These are phyloP conservation scores for Helichrysum umbraculigerum DNA, from an alignment of 129 eudicot species.

Conservation along the genomic window DNA sequence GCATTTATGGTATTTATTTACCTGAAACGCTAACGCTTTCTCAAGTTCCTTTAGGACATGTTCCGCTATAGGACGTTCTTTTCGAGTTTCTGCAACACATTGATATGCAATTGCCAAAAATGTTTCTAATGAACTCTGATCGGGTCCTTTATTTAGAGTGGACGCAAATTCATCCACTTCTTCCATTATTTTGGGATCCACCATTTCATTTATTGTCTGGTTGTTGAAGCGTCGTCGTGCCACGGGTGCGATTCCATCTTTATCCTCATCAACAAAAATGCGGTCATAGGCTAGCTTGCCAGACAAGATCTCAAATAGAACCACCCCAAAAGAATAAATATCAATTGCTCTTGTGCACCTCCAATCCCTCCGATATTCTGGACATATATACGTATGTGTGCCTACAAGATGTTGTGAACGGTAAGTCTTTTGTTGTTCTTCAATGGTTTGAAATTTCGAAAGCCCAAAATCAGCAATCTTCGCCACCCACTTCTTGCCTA, in stretches of 20 bases:
- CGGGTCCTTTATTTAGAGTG: not conserved
- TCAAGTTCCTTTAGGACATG: not conserved
- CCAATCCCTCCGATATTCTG: not conserved
- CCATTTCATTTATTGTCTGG: not conserved
- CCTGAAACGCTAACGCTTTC: not conserved
- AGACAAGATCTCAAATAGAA: not conserved
- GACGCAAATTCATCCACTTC: not conserved
- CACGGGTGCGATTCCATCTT: not conserved
- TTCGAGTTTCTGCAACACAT: not conserved
- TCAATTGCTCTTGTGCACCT: not conserved
- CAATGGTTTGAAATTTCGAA: not conserved
- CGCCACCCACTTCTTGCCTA: not conserved
- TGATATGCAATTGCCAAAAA: not conserved
- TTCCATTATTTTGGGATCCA: not conserved
- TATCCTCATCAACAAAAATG: not conserved
- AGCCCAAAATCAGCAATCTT: slow-evolving; percentile 7
- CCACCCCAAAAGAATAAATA: not conserved
- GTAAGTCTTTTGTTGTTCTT: not conserved
- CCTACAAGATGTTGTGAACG: not conserved
- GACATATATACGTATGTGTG: not conserved
- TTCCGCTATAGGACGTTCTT: not conserved
- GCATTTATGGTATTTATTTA: not conserved
- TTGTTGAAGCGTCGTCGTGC: not conserved
- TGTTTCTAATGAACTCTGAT: not conserved
- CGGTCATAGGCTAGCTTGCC: not conserved